Percentiles rank a stretch among this genome's conserved stretches.
These are phyloP conservation scores for Reticulascus tulasneorum DNA, from an alignment of 2,329 filamentous ascomycete species.

Conservation along the genomic window DNA sequence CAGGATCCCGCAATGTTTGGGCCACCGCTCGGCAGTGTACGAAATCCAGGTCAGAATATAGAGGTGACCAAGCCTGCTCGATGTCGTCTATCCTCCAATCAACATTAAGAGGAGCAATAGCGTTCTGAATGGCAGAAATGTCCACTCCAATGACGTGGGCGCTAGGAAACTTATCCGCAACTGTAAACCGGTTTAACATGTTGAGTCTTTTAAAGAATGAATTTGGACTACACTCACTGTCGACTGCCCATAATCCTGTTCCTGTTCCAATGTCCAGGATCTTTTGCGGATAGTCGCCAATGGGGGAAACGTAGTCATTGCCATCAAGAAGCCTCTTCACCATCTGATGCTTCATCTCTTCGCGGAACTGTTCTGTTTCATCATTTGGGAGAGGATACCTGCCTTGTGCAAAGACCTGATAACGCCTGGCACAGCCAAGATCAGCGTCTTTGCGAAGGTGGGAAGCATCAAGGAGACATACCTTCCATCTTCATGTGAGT, in stretches of 20 bases:
- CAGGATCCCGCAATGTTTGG: slow-evolving; percentile 47
- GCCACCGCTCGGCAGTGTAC: slow-evolving; percentile 51
- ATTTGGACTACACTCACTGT: slow-evolving; percentile 28
- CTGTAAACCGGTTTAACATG: slow-evolving; percentile 20
- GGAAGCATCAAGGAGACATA: slow-evolving; percentile 2
- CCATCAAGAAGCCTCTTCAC: slow-evolving; percentile 44
- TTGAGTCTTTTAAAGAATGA: not conserved
- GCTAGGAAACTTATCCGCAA: slow-evolving; percentile 41
- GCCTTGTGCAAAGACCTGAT: slow-evolving; percentile 42
- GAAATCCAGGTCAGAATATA: slow-evolving; percentile 41
- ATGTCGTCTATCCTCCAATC: slow-evolving; percentile 47
- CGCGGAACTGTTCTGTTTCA: slow-evolving; percentile 44
- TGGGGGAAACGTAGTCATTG: slow-evolving; percentile 37
- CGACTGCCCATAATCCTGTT: slow-evolving; percentile 53
- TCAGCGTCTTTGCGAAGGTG: slow-evolving; percentile 2
- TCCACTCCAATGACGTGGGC: slow-evolving; percentile 42
- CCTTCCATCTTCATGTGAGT: slow-evolving; percentile 14
- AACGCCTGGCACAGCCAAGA: slow-evolving; percentile 33
- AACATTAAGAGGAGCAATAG: slow-evolving; percentile 52
- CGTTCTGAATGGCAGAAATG: slow-evolving; percentile 39
- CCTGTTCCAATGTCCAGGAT: slow-evolving; percentile 49
- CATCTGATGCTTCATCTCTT: slow-evolving; percentile 44
- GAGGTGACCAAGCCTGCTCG: slow-evolving; percentile 28
- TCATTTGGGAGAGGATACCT: slow-evolving; percentile 51
- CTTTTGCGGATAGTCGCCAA: slow-evolving; percentile 40